Percentiles rank a stretch among this genome's conserved stretches.
phyloP scores from a whole-genome alignment of 2,329 filamentous ascomycete genomes.

The Colletotrichum limetticola region DNA sequence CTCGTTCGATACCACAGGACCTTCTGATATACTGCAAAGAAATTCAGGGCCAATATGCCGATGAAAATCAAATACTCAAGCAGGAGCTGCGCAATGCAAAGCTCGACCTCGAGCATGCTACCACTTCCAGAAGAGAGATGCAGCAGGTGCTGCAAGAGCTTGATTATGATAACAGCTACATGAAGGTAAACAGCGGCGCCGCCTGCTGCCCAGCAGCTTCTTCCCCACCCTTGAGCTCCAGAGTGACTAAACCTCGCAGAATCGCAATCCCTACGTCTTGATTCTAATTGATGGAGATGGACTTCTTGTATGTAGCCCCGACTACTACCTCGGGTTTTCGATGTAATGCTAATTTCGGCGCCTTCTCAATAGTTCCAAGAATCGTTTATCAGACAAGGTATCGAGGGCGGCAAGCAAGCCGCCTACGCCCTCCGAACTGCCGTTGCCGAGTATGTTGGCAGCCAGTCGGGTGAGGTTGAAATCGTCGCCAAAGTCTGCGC shows the following conservation, averaged over 20 bases:
- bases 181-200: constrained; percentile 54
- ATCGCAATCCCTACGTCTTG: constrained; percentile 67
- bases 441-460: constrained; percentile 57
- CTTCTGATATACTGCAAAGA: constrained; percentile 57
- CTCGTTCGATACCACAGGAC: constrained; percentile 48
- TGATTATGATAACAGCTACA: constrained; percentile 51
- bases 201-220: constrained; percentile 20
- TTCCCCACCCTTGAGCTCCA: not conserved
- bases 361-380: constrained; percentile 63
- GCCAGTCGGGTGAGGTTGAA: constrained; percentile 58
- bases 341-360: constrained; percentile 16
- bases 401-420: constrained; percentile 65
- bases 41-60: constrained; percentile 53
- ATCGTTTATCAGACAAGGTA: constrained; percentile 62
- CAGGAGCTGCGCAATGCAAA: constrained; percentile 54
- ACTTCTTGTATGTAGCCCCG: constrained; percentile 58
- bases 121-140: constrained; percentile 58
- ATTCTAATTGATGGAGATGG: constrained; percentile 73
- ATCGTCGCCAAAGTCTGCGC: constrained; percentile 67
- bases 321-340: not conserved
- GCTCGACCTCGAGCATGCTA: constrained; percentile 63
- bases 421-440: constrained; percentile 60
- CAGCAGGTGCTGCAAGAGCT: constrained; percentile 57
- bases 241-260: constrained; percentile 46
- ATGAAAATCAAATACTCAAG: constrained; percentile 56